Conservation (phyloP, 2,329 filamentous ascomycete genomes). For the Cladosporium sp. region DNA sequence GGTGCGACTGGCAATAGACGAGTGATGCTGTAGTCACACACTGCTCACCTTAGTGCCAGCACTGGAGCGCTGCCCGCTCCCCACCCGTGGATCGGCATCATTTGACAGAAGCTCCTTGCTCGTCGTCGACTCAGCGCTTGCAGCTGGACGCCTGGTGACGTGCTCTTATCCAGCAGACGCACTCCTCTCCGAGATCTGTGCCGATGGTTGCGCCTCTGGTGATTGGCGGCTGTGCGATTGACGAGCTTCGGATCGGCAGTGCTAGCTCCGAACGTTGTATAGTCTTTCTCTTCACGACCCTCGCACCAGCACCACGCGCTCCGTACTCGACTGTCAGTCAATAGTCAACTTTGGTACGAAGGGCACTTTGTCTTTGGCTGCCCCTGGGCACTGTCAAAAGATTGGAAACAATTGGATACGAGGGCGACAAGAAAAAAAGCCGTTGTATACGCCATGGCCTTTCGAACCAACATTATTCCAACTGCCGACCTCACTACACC, state of each 20-base stretch:
- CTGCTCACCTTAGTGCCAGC: background rate
- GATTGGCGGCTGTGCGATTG: conserved; percentile 11
- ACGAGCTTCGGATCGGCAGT: conserved; percentile 9
- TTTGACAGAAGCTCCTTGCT: background rate
- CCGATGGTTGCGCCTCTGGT: background rate
- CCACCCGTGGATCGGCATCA: conserved; percentile 2
- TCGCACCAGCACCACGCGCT: background rate
- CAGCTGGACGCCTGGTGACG: background rate
- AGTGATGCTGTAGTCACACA: background rate
- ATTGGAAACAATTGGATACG: background rate
- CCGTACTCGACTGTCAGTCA: background rate
- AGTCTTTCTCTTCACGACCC: background rate
- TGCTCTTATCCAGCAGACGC: background rate
- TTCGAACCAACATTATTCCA: background rate
- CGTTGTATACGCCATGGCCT: background rate
- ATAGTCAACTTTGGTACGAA: background rate
- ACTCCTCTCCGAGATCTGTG: background rate
- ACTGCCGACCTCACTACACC: background rate
- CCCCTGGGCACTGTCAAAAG: background rate
- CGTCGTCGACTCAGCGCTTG: background rate
- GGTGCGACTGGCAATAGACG: background rate
- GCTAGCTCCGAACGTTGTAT: background rate
- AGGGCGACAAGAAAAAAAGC: background rate
- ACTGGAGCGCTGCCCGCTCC: background rate
- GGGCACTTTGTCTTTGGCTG: background rate